These are phyloP conservation scores for Cylindricascospora bacillispora DNA, from an alignment of 1,139 yeast genomes.

Conservation along the genomic window DNA sequence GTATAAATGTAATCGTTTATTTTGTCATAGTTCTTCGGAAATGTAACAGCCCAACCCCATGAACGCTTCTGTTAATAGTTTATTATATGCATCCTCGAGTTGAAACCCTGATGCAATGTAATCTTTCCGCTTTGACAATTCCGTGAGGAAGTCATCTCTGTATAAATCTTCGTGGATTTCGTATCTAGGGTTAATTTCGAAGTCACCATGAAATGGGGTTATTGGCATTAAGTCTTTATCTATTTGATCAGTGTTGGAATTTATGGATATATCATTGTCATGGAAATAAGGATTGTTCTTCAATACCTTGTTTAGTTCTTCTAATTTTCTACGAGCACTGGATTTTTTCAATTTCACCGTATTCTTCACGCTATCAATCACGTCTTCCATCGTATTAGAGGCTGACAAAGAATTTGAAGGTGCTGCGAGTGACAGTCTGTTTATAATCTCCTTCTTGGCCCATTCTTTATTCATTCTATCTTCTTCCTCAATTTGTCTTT, in stretches of 20 bases:
- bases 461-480: slow-evolving; percentile 46
- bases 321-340: slow-evolving; percentile 51
- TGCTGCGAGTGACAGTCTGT: slow-evolving; percentile 45
- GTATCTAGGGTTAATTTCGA: slow-evolving; percentile 39
- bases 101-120: slow-evolving; percentile 82
- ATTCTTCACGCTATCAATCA: slow-evolving; percentile 41
- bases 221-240: slow-evolving; percentile 43
- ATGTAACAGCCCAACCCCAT: slow-evolving; percentile 78
- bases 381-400: slow-evolving; percentile 29
- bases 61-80: slow-evolving; percentile 80
- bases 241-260: slow-evolving; percentile 7
- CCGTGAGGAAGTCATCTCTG: slow-evolving; percentile 49
- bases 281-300: slow-evolving; percentile 24
- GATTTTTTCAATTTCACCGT: slow-evolving; percentile 53
- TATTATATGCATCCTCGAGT: slow-evolving; percentile 52
- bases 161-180: slow-evolving; percentile 33
- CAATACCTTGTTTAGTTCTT: slow-evolving; percentile 41
- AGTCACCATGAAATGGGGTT: slow-evolving; percentile 90
- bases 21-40: slow-evolving; percentile 56
- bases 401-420: slow-evolving; percentile 8
- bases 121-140: slow-evolving; percentile 50
- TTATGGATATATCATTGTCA: slow-evolving; percentile 1
- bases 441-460: slow-evolving; percentile 58
- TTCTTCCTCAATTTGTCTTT: slow-evolving; percentile 60
- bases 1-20: no score